phyloP scores from a whole-genome alignment of 768 basidiomycete species.

The Cystofilobasidium macerans region DNA sequence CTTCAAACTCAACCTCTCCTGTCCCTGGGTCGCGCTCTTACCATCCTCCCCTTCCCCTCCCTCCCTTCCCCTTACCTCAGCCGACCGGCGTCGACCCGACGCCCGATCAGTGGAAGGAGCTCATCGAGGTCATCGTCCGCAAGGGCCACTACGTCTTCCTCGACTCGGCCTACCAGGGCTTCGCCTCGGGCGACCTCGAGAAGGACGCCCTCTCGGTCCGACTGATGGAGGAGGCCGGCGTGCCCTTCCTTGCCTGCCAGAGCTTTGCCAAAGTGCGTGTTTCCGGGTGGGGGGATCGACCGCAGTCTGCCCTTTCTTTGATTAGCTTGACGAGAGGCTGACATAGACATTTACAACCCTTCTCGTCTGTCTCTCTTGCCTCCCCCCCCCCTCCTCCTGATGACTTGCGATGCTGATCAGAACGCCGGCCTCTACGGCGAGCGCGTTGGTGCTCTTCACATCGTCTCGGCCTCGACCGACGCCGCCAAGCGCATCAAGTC shows the following conservation, averaged over 20 bases:
- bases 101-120: slow-evolving; percentile 65
- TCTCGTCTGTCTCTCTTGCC: not conserved
- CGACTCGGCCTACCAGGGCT: slow-evolving; percentile 84
- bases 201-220: slow-evolving; percentile 29
- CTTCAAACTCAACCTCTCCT: too few relatives aligned
- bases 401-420: slow-evolving; percentile 37
- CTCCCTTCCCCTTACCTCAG: not conserved
- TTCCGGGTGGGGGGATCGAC: not conserved
- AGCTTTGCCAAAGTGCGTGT: slow-evolving; percentile 37
- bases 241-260: slow-evolving; percentile 31
- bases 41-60: too few relatives aligned
- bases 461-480: slow-evolving; percentile 56
- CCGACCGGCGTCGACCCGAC: slow-evolving; percentile 95
- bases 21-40: too few relatives aligned
- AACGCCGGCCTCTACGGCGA: slow-evolving; percentile 93
- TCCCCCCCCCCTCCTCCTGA: not conserved
- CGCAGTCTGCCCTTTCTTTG: not conserved
- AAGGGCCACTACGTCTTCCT: slow-evolving; percentile 82
- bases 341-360: too few relatives aligned
- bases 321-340: too few relatives aligned
- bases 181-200: slow-evolving; percentile 67
- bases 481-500: slow-evolving; percentile 64
- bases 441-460: slow-evolving; percentile 84
- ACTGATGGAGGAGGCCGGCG: slow-evolving; percentile 25
- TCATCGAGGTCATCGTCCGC: slow-evolving; percentile 59